phyloP scores from a whole-genome alignment of 1,139 yeast genomes.

The Arxiozyma telluris region DNA sequence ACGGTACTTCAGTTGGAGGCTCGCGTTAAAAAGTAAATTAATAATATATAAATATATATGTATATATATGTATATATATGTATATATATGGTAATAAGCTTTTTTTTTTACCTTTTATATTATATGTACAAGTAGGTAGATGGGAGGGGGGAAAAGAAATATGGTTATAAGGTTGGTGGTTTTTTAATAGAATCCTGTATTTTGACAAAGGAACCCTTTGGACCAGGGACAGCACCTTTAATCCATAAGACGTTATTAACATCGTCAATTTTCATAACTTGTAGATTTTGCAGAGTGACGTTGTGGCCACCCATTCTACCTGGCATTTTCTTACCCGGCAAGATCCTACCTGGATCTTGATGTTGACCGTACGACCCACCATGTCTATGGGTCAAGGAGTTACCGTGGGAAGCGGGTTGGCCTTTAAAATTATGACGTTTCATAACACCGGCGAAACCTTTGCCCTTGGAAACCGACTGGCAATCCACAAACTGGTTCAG shows the following conservation, averaged over 20 bases:
- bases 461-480: conserved; percentile 76
- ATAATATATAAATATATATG: too few relatives aligned
- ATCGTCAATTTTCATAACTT: conserved; percentile 71
- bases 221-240: conserved; percentile 89
- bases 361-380: conserved; percentile 97
- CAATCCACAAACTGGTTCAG: conserved; percentile 80
- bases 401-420: conserved; percentile 92
- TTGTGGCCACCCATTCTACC: conserved; percentile 85
- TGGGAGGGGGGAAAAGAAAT: neutral
- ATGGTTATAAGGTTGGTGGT: conserved; percentile 3
- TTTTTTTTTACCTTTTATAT: too few relatives aligned
- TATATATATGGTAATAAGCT: neutral
- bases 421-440: conserved; percentile 91
- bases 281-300: conserved; percentile 67
- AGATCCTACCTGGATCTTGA: conserved; percentile 90
- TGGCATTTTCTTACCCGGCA: conserved; percentile 97
- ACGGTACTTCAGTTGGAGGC: neutral
- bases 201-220: conserved; percentile 65
- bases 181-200: conserved; percentile 67
- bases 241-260: conserved; percentile 74
- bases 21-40: neutral
- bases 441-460: conserved; percentile 98
- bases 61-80: neutral
- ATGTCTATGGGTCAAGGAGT: conserved; percentile 83
- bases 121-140: neutral